A percentile compares a stretch with the other conserved stretches of the same genome.
These are phyloP conservation scores for Aspergillus sp. DNA, from an alignment of 2,329 filamentous ascomycete species.

Conservation along the genomic window DNA sequence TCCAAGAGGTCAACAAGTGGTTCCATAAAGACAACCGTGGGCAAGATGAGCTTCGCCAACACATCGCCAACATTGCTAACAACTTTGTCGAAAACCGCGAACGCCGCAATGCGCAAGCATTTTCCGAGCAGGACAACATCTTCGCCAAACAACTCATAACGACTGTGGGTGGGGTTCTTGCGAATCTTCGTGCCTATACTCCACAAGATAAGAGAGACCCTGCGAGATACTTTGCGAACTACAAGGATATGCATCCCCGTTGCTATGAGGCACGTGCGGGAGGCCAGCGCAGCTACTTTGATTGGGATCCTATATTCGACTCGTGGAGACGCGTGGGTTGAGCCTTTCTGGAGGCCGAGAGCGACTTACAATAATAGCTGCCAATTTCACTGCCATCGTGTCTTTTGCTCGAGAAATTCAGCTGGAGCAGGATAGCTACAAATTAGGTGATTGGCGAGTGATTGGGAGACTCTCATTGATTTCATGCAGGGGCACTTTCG, in stretches of 20 bases:
- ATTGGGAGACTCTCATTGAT: not conserved
- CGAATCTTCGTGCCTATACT: conserved; percentile 28
- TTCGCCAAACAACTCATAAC: conserved; percentile 23
- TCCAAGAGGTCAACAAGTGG: conserved; percentile 28
- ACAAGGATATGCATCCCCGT: conserved; percentile 15
- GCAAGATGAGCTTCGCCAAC: conserved; percentile 23
- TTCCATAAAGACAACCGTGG: conserved; percentile 29
- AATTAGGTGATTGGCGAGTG: not conserved
- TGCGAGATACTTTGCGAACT: conserved; percentile 24
- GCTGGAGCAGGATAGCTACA: not conserved
- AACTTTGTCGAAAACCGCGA: conserved; percentile 20
- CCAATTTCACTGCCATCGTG: not conserved
- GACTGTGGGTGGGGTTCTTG: conserved; percentile 29
- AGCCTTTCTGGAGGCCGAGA: not conserved
- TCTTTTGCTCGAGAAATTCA: not conserved
- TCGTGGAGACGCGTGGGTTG: not conserved
- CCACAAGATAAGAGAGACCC: conserved; percentile 15
- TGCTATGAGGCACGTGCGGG: conserved; percentile 22
- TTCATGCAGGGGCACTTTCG: not conserved
- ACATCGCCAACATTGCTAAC: conserved; percentile 25
- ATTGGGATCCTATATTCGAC: conserved; percentile 21
- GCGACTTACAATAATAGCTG: not conserved
- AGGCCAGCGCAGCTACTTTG: conserved; percentile 30
- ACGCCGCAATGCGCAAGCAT: conserved; percentile 2
- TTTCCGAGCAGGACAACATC: conserved; percentile 9